phyloP scores from a whole-genome alignment of 2,329 filamentous ascomycete genomes.

The Cadophora gregata region DNA sequence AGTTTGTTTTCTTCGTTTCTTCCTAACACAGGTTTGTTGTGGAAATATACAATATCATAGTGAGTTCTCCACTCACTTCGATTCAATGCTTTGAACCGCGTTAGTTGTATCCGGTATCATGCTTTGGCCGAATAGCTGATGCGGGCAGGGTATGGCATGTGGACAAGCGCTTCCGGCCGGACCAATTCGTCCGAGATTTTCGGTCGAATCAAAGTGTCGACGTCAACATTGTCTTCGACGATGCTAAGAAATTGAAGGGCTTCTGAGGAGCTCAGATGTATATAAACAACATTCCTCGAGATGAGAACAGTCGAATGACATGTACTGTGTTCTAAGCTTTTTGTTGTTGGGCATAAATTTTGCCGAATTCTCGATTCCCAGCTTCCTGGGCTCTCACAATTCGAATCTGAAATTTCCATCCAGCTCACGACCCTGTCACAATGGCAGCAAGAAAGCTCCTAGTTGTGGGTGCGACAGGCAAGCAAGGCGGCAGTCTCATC shows the following conservation, averaged over 20 bases:
- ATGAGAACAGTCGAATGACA: background rate
- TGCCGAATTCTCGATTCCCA: no score
- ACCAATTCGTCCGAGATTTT: background rate
- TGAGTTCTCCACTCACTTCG: no score
- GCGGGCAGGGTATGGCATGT: background rate
- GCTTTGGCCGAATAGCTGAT: background rate
- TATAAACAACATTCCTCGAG: background rate
- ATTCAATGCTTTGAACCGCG: no score
- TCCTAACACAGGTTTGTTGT: no score
- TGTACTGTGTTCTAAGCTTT: background rate
- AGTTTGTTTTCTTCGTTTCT: no score
- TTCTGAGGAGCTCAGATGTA: background rate
- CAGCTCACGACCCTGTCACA: background rate
- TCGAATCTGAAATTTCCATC: no score
- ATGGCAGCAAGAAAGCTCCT: background rate
- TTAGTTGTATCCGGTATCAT: background rate
- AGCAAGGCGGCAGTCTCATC: background rate
- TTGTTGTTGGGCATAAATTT: background rate
- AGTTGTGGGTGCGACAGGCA: background rate
- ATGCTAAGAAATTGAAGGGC: background rate
- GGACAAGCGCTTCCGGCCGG: no score
- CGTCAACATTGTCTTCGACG: background rate
- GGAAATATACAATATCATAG: no score
- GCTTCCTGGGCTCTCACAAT: no score
- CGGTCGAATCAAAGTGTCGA: background rate